Conservation (phyloP, 2,329 filamentous ascomycete genomes). For the Xylariaceae sp. region DNA sequence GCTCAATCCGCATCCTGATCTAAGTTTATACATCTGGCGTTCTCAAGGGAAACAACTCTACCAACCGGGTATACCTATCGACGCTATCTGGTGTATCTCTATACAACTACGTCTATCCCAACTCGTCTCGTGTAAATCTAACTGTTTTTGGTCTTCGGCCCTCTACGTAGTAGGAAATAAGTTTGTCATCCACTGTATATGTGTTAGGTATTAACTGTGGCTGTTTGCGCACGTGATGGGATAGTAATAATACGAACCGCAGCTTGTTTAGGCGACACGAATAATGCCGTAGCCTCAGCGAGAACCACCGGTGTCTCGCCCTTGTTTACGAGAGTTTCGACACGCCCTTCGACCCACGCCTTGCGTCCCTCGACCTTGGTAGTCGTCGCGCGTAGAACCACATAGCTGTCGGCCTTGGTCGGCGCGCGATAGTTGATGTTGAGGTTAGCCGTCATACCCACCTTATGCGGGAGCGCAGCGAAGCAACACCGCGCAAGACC, state of each 20-base stretch:
- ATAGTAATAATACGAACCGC: constrained; percentile 68
- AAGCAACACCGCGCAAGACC: constrained; percentile 89
- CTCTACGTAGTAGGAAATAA: constrained; percentile 43
- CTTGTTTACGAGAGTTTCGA: constrained; percentile 76
- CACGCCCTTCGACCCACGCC: constrained; percentile 87
- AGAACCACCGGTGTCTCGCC: constrained; percentile 71
- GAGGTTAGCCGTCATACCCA: constrained; percentile 86
- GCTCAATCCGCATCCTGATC: background rate
- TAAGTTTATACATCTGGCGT: constrained; percentile 1
- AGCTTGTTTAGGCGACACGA: constrained; percentile 86
- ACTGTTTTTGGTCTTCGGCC: background rate
- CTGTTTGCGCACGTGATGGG: background rate
- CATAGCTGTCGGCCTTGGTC: constrained; percentile 74
- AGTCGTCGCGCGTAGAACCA: constrained; percentile 81
- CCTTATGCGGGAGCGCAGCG: constrained; percentile 82
- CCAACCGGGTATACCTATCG: background rate
- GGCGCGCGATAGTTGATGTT: constrained; percentile 84
- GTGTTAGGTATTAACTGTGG: background rate
- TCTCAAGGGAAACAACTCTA: background rate
- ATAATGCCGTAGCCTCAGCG: constrained; percentile 84
- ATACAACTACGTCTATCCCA: constrained; percentile 6
- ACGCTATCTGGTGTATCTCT: constrained; percentile 11
- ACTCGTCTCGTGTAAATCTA: constrained; percentile 1
- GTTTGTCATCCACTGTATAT: constrained; percentile 45
- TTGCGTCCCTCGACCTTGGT: constrained; percentile 90